Conservation (phyloP, 2,329 filamentous ascomycete genomes). For the Aspergillus unguis region DNA sequence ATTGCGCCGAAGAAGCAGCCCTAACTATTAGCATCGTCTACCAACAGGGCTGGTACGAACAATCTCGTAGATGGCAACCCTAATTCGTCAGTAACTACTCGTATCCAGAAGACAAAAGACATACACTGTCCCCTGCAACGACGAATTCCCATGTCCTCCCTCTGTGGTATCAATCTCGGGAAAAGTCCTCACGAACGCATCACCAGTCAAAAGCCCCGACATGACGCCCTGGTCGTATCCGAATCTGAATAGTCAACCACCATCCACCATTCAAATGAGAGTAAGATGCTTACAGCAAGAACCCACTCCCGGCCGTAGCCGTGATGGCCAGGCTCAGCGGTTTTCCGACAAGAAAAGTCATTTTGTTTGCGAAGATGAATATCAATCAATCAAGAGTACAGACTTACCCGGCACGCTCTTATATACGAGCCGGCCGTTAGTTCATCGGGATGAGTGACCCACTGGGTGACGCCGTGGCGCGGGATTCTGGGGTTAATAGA, state of each 20-base stretch:
- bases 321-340: slow-evolving; percentile 44
- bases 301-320: slow-evolving; percentile 42
- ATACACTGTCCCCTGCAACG: slow-evolving; percentile 45
- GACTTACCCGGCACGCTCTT: not conserved
- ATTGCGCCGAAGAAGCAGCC: slow-evolving; percentile 58
- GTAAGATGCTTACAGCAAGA: slow-evolving; percentile 32
- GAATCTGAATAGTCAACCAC: slow-evolving; percentile 21
- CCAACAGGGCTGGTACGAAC: slow-evolving; percentile 13
- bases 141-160: slow-evolving; percentile 37
- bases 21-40: slow-evolving; percentile 9
- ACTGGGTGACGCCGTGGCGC: slow-evolving; percentile 7
- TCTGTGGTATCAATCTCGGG: slow-evolving; percentile 33
- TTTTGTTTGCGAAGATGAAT: not conserved
- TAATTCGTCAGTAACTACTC: slow-evolving; percentile 8
- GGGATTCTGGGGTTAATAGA: not conserved
- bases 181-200: slow-evolving; percentile 26
- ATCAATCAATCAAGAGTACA: not conserved
- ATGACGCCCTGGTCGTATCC: slow-evolving; percentile 43
- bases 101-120: not conserved
- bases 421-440: slow-evolving; percentile 1
- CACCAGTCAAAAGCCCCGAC: slow-evolving; percentile 30
- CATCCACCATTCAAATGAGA: slow-evolving; percentile 12
- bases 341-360: slow-evolving; percentile 28
- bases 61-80: slow-evolving; percentile 47
- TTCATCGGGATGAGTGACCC: not conserved